These are phyloP conservation scores for Posidonia australis DNA, from an alignment of 106 monocot genomes.

Conservation along the genomic window DNA sequence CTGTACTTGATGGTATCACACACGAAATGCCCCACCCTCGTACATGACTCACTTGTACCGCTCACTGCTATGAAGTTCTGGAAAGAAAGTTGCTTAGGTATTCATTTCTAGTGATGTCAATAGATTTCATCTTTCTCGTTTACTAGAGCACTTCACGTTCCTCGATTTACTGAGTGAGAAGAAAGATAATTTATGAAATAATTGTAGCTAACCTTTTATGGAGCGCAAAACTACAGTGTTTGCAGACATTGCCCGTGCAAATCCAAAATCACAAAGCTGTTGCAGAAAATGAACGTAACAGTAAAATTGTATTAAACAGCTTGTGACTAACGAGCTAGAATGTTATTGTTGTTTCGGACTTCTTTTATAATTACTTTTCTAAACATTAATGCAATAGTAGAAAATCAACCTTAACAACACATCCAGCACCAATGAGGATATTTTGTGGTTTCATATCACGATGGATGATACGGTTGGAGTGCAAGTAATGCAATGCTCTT, in stretches of 20 bases:
- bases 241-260: conserved; percentile 98
- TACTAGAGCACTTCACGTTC: too few species aligned
- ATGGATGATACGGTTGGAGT: conserved; percentile 97
- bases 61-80: too few species aligned
- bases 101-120: too few species aligned
- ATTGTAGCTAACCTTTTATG: conserved; percentile 63
- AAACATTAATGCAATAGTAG: background rate
- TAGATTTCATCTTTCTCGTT: too few species aligned
- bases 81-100: too few species aligned
- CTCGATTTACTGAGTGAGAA: too few species aligned
- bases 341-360: background rate
- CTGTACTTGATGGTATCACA: too few species aligned
- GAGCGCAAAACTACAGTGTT: conserved; percentile 96
- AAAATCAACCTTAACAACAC: conserved; percentile 77
- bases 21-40: too few species aligned
- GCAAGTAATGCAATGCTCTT: conserved; percentile 87
- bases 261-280: conserved; percentile 99
- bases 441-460: conserved; percentile 99
- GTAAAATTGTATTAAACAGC: background rate
- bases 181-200: background rate
- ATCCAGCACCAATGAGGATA: conserved; percentile 87
- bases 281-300: background rate
- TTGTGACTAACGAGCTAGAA: background rate
- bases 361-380: background rate
- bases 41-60: too few species aligned